phyloP scores from a whole-genome alignment of 2,329 filamentous ascomycete species.

The Diplodia scrobiculata region DNA sequence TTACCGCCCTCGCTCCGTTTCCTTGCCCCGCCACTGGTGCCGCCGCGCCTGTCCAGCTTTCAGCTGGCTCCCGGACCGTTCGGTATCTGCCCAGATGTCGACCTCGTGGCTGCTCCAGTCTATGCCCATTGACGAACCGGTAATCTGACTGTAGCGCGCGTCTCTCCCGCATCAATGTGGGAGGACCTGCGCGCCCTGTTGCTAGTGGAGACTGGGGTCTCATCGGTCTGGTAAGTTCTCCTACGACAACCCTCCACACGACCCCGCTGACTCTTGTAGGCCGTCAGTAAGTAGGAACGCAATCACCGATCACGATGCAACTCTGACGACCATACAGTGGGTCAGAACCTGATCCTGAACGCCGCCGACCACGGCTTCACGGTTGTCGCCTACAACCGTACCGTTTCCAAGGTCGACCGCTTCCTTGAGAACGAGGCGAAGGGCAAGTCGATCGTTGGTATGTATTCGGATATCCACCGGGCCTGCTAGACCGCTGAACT shows the following conservation, averaged over 20 bases:
- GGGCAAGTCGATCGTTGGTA: constrained; percentile 79
- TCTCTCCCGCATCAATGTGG: constrained; percentile 32
- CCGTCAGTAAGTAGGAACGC: constrained; percentile 28
- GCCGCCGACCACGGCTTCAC: constrained; percentile 73
- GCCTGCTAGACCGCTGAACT: neutral
- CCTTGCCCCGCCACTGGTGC: constrained; percentile 29
- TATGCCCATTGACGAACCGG: constrained; percentile 27
- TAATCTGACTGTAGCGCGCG: constrained; percentile 31
- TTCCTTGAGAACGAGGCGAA: constrained; percentile 74
- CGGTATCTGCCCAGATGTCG: constrained; percentile 23
- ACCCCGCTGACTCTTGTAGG: constrained; percentile 9
- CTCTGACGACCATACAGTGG: constrained; percentile 41
- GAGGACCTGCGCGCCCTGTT: constrained; percentile 31
- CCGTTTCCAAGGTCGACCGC: constrained; percentile 94
- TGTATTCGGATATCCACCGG: neutral
- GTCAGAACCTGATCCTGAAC: constrained; percentile 60
- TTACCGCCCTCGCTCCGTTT: constrained; percentile 23
- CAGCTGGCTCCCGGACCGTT: constrained; percentile 25
- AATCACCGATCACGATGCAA: neutral
- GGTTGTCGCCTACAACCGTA: constrained; percentile 98
- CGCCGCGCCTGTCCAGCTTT: constrained; percentile 15
- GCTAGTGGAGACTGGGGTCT: constrained; percentile 55
- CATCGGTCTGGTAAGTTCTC: constrained; percentile 52
- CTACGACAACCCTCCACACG: neutral
- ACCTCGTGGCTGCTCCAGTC: constrained; percentile 5